Base-by-base conservation (phyloP, 1,284 basidiomycete species). In the Ceratobasidium sp. region DNA sequence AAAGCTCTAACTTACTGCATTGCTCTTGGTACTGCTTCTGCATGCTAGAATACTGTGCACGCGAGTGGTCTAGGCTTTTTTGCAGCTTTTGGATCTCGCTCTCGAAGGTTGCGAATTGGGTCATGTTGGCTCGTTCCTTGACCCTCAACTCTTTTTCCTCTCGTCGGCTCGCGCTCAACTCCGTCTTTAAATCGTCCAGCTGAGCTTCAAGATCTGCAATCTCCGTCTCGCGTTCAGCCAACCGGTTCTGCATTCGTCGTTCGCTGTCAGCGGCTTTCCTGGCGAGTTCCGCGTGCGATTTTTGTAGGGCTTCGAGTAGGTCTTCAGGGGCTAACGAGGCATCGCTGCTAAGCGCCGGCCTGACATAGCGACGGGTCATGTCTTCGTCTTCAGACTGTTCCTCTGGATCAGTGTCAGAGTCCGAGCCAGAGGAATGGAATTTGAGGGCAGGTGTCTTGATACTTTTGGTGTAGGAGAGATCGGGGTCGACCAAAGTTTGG, bases 21-120 rank as follows among this genome's bases (percentile, higher is more conserved):
- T 96, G 95, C 82, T 96, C 93, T 81, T 92, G 90, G 81, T 96
- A 97, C 82, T 94, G 94, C 81, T 91, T 92, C 82, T 96, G 93
- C 80, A 96, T 86, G 80, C 88, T 90, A 77, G 90, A 88, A 82
- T 96, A 94, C 23, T 90, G 89, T 20, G 88, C 83, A 69, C 91
- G 90, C 20, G 92, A 88, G 48, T 88, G 89, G 60, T 96, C 94
- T 44, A 96, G 85, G 30, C 86, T 87, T 82, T 92, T 92, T 78
- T 91, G 90, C 57, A 94, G 84, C 82, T 92, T 94, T 0, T 89
- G 87, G 7, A 96, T 89, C 81, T 96, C 95, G 46, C 89, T 88
- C 84, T 97, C 96, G 12, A 96, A 83, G 82, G 44, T 38, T 55
- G 67, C 55, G n/a, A 77, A 41, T n/a, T 73, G 50, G n/a, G 62